Base-by-base conservation (phyloP, 768 basidiomycete genomes). In the Dentipellis sp. region DNA sequence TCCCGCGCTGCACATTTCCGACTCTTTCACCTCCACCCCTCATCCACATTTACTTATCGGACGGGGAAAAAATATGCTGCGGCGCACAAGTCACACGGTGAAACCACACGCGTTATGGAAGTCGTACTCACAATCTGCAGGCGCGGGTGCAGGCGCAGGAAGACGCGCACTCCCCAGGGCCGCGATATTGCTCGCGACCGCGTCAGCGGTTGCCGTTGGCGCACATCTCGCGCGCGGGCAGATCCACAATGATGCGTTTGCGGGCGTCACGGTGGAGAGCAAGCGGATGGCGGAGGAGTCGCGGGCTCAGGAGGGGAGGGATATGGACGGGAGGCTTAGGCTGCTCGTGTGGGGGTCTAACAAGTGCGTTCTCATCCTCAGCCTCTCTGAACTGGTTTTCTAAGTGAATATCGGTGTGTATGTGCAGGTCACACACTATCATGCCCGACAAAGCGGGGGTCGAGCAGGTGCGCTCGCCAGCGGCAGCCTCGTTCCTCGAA, bases 311-410 rank as follows among this genome's bases (percentile, higher is more conserved):
- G 48, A 49, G 39, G 52, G 17, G 22, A 14, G 35, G 12, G 45
- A 34, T 88, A 50, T 69, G 70, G 53, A 73, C 79, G 2, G 65
- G 21, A 54, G 46, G 47, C 54, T 60, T 9, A 45, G 50, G 47
- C 12, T 62, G 10, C 40, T 87, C 10, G 80, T 82, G 0, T 91
- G 88, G 87, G 88, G 88, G 39, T 86, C 86, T 17, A 91, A 89
- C 63, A 79, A 69, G 88, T 86, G 65, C 61, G 75, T 65, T 49
- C 19, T 14, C 23, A 52, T 40, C n/a, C 37, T 11, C 23, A 17
- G 50, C 51, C 56, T 35, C 37, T 48, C 9, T 17, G 16, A 22
- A 37, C 17, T 4, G 12, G 19, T 22, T 11, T 29, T n/a, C 38
- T 54, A 19, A 23, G 4, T 29, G 6, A 3, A 6, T 29, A 6